phyloP scores from a whole-genome alignment of 176 grass and related monocot species.

The Zoysia japonica region DNA sequence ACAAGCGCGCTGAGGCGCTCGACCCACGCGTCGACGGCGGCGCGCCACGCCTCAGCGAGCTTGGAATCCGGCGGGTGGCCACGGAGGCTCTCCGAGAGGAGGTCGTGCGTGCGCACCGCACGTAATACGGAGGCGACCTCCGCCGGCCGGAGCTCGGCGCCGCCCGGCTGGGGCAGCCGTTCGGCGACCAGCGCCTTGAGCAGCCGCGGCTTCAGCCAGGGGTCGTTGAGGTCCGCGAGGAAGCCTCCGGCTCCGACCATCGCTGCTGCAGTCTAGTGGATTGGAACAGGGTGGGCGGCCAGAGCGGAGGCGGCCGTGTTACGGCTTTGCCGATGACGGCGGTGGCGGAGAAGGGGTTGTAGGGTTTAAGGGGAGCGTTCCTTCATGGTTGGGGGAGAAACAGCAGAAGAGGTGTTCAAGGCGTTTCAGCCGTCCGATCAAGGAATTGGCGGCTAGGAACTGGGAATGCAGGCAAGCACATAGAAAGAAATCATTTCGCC shows the following conservation, averaged over 20 bases:
- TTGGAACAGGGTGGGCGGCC: neutral
- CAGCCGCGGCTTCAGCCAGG: constrained; percentile 49
- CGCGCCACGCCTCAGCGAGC: constrained; percentile 52
- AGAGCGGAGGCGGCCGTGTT: neutral
- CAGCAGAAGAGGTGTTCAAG: too few relatives aligned
- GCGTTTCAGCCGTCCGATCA: too few relatives aligned
- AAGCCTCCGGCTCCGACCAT: constrained; percentile 38
- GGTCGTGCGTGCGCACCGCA: constrained; percentile 41
- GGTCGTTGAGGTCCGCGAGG: constrained; percentile 44
- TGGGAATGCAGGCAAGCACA: too few relatives aligned
- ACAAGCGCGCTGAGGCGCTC: constrained; percentile 33
- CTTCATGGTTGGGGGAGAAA: neutral
- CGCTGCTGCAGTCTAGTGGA: neutral
- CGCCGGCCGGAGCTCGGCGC: constrained; percentile 30
- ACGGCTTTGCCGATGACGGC: neutral
- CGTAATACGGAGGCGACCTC: constrained; percentile 48
- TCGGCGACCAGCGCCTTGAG: constrained; percentile 47
- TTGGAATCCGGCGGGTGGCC: neutral
- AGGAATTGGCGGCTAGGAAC: too few relatives aligned
- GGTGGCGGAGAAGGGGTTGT: neutral
- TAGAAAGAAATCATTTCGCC: too few relatives aligned
- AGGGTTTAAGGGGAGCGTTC: constrained; percentile 1
- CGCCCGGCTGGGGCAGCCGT: constrained; percentile 40
- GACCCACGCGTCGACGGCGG: constrained; percentile 44
- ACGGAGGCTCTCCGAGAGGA: constrained; percentile 36